phyloP scores from a whole-genome alignment of 768 basidiomycete species.

The Ramaria sp. region DNA sequence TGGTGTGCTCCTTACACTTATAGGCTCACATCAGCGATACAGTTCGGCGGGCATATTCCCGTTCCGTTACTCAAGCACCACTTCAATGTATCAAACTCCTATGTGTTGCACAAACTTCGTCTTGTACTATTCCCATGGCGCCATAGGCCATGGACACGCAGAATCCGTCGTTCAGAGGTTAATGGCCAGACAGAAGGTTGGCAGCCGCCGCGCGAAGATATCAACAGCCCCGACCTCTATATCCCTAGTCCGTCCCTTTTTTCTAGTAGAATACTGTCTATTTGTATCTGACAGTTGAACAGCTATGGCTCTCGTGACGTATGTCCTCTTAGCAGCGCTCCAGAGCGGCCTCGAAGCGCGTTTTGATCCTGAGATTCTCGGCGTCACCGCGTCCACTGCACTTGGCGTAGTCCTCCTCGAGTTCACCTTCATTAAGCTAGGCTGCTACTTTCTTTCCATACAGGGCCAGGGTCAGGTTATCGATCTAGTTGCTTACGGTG shows the following conservation, averaged over 20 bases:
- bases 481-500: constrained; percentile 85
- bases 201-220: constrained; percentile 84
- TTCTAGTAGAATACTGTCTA: not conserved
- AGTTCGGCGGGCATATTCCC: constrained; percentile 80
- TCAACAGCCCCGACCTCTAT: constrained; percentile 94
- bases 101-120: constrained; percentile 82
- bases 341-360: constrained; percentile 72
- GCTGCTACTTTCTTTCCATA: constrained; percentile 90
- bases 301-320: constrained; percentile 96
- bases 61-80: constrained; percentile 72
- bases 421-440: constrained; percentile 79
- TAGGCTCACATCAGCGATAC: not conserved
- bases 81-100: constrained; percentile 94
- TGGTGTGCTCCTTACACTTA: not conserved
- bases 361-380: constrained; percentile 86
- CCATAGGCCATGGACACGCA: constrained; percentile 79
- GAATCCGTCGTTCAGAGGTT: constrained; percentile 49
- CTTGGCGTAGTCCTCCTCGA: constrained; percentile 79
- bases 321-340: constrained; percentile 81
- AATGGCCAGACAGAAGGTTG: constrained; percentile 60
- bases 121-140: constrained; percentile 93
- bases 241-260: constrained; percentile 65
- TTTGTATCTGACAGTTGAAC: not conserved
- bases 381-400: constrained; percentile 76
- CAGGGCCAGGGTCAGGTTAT: constrained; percentile 58